phyloP scores from a whole-genome alignment of 192 early-diverging fungal species.

The Rhizophagus clarus region DNA sequence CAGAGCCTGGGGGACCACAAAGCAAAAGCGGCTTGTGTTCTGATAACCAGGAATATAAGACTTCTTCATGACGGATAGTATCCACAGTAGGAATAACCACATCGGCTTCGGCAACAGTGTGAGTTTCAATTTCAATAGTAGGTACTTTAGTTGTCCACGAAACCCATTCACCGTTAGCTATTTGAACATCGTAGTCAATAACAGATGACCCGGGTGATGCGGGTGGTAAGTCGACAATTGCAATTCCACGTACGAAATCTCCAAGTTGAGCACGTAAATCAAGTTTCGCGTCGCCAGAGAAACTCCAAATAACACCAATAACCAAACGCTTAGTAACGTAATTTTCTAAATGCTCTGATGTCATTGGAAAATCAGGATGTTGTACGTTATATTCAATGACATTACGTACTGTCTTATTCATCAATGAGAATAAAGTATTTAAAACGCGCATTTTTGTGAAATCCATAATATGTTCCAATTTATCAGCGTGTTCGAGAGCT shows the following conservation, averaged over 20 bases:
- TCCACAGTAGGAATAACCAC: slow-evolving; percentile 98
- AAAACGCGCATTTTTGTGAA: slow-evolving; percentile 87
- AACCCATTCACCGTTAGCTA: slow-evolving; percentile 85
- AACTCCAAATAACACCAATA: slow-evolving; percentile 90
- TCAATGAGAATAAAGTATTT: slow-evolving; percentile 84
- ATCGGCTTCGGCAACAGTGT: slow-evolving; percentile 86
- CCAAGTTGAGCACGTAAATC: slow-evolving; percentile 73
- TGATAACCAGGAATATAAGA: slow-evolving; percentile 92
- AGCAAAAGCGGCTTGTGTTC: slow-evolving; percentile 94
- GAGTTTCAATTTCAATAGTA: slow-evolving; percentile 91
- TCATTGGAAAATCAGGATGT: slow-evolving; percentile 95
- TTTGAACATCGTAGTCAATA: slow-evolving; percentile 89
- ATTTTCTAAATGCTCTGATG: slow-evolving; percentile 68
- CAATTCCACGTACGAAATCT: slow-evolving; percentile 76
- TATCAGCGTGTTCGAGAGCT: slow-evolving; percentile 66
- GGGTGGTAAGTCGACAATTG: slow-evolving; percentile 76
- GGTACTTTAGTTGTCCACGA: slow-evolving; percentile 91
- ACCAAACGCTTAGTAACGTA: slow-evolving; percentile 86
- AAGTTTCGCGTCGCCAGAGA: slow-evolving; percentile 85
- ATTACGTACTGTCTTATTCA: slow-evolving; percentile 83
- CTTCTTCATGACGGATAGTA: slow-evolving; percentile 96
- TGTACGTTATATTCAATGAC: slow-evolving; percentile 89
- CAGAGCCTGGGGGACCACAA: slow-evolving; percentile 98
- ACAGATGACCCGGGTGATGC: slow-evolving; percentile 52
- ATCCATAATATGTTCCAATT: slow-evolving; percentile 97